A percentile compares a stretch with the other conserved stretches of the same genome.
phyloP scores from a whole-genome alignment of 768 basidiomycete genomes.

The Leccinum broughii region DNA sequence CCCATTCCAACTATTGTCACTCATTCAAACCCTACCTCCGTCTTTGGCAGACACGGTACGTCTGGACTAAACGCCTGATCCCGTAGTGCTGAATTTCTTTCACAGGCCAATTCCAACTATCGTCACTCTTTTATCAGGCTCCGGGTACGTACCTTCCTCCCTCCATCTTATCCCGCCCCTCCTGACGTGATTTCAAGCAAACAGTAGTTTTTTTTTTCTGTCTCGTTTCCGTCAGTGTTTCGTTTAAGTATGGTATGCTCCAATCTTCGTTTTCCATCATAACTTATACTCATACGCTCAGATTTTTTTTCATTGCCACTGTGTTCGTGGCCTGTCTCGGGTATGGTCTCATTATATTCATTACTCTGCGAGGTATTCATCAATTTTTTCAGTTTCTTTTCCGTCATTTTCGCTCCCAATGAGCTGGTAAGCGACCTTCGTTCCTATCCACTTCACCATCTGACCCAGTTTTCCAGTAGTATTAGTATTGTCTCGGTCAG shows the following conservation, averaged over 20 bases:
- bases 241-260: conserved; percentile 6
- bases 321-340: conserved; percentile 4
- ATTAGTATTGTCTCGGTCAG: conserved; percentile 11
- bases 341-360: not conserved
- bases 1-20: conserved; percentile 17
- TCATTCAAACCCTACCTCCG: conserved; percentile 6
- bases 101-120: conserved; percentile 9
- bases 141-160: not conserved
- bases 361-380: not conserved
- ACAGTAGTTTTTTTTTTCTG: not conserved
- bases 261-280: not conserved
- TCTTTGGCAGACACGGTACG: conserved; percentile 2
- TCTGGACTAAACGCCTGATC: not conserved
- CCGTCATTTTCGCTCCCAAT: not conserved
- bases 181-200: not conserved
- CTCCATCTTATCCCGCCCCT: not conserved
- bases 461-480: not conserved
- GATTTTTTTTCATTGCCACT: not conserved
- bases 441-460: not conserved
- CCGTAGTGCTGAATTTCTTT: not conserved
- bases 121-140: conserved; percentile 14
- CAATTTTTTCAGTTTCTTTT: conserved; percentile 1
- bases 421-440: not conserved
- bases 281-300: not conserved
- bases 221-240: conserved; percentile 1